Evolutionary conservation across 2,329 filamentous ascomycete genomes (phyloP).

Genomic region (Fusarium tanahbumbuense): DNA sequence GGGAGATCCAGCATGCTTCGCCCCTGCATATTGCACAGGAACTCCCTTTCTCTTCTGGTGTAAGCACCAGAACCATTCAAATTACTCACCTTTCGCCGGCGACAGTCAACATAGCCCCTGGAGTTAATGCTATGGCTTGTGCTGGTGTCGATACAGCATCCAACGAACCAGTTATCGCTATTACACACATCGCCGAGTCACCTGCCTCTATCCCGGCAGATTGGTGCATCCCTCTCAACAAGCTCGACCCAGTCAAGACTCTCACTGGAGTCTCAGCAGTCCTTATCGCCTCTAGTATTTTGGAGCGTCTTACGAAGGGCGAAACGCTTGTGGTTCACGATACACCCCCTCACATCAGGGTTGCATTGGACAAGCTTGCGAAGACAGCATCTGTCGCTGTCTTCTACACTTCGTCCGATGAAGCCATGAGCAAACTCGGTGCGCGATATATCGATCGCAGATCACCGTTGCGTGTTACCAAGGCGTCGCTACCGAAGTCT

Average conservation of each 20-base stretch:
- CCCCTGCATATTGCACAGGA: too few relatives aligned
- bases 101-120: too few relatives aligned
- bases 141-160: too few relatives aligned
- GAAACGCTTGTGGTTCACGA: background rate
- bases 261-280: background rate
- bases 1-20: too few relatives aligned
- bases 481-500: background rate
- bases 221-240: background rate
- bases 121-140: too few relatives aligned
- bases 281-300: background rate
- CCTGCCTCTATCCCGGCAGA: too few relatives aligned
- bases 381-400: background rate
- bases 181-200: too few relatives aligned
- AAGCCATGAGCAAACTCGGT: background rate
- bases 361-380: background rate
- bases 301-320: background rate
- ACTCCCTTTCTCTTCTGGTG: too few relatives aligned
- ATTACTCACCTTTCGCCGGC: too few relatives aligned
- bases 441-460: background rate
- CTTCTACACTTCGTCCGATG: background rate
- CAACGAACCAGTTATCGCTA: too few relatives aligned
- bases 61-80: too few relatives aligned
- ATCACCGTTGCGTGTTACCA: background rate
- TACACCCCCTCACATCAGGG: background rate
- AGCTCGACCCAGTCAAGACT: background rate